Percentiles rank a stretch among this genome's conserved stretches.
phyloP scores from a whole-genome alignment of 2,329 filamentous ascomycete genomes.

The Lomentospora prolificans region DNA sequence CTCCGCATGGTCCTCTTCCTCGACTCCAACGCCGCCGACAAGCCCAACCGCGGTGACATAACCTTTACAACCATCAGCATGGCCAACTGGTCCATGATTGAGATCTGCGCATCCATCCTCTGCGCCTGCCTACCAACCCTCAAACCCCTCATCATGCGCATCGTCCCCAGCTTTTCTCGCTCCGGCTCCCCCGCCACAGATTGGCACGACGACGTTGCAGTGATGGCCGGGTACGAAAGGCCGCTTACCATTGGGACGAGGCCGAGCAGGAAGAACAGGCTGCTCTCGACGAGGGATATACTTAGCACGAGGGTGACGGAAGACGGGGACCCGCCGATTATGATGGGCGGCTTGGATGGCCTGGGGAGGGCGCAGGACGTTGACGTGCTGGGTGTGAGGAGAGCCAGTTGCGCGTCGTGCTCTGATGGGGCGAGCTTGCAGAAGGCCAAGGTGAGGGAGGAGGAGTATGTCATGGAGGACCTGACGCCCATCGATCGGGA shows the following conservation, averaged over 20 bases:
- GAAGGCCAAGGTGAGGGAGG: background rate
- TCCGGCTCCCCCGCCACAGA: slow-evolving; percentile 7
- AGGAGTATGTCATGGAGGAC: slow-evolving; percentile 7
- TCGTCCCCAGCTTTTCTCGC: slow-evolving; percentile 17
- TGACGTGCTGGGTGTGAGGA: slow-evolving; percentile 5
- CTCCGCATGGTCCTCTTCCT: slow-evolving; percentile 16
- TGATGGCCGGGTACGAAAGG: slow-evolving; percentile 8
- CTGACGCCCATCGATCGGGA: slow-evolving; percentile 2
- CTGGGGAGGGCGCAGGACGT: background rate
- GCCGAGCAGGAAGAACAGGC: slow-evolving; percentile 7
- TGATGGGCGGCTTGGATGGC: background rate
- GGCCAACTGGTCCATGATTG: slow-evolving; percentile 10
- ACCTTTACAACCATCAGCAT: slow-evolving; percentile 9
- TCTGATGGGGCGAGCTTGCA: slow-evolving; percentile 4
- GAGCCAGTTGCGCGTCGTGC: slow-evolving; percentile 1
- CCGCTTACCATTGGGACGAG: slow-evolving; percentile 15
- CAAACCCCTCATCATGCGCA: slow-evolving; percentile 26
- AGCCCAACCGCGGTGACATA: slow-evolving; percentile 5
- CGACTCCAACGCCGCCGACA: background rate
- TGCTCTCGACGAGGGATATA: background rate
- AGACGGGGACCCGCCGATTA: background rate
- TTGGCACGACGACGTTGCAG: slow-evolving; percentile 9
- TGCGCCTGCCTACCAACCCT: slow-evolving; percentile 27
- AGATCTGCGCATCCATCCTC: slow-evolving; percentile 16
- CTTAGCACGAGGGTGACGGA: background rate